These are phyloP conservation scores for Monosporascus sp. DNA, from an alignment of 2,329 filamentous ascomycete genomes.

Conservation along the genomic window DNA sequence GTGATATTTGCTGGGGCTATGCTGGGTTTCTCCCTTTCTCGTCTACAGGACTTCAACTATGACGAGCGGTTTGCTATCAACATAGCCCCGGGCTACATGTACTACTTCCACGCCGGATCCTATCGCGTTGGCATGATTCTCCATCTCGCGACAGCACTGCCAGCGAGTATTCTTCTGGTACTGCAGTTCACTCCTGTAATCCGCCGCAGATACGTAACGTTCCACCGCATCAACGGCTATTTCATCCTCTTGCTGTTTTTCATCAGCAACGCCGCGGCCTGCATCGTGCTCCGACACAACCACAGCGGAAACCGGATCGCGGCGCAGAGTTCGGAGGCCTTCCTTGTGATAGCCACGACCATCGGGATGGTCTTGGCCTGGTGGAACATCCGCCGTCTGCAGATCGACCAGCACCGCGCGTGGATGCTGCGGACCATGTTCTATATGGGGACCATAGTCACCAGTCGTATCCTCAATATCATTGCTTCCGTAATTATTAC, in stretches of 20 bases:
- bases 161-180: slow-evolving; percentile 34
- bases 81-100: slow-evolving; percentile 30
- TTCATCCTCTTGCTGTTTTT: slow-evolving; percentile 43
- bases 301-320: slow-evolving; percentile 49
- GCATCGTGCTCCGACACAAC: slow-evolving; percentile 46
- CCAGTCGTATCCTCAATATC: slow-evolving; percentile 43
- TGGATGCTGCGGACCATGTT: slow-evolving; percentile 53
- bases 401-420: slow-evolving; percentile 58
- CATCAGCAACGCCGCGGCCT: slow-evolving; percentile 39
- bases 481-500: slow-evolving; percentile 17
- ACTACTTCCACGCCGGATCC: slow-evolving; percentile 14
- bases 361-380: slow-evolving; percentile 40
- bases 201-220: slow-evolving; percentile 13
- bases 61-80: neutral
- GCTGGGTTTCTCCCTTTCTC: slow-evolving; percentile 41
- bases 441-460: slow-evolving; percentile 47
- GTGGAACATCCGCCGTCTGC: slow-evolving; percentile 52
- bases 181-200: slow-evolving; percentile 41
- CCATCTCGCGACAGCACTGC: slow-evolving; percentile 37
- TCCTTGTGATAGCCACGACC: slow-evolving; percentile 40
- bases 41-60: slow-evolving; percentile 39
- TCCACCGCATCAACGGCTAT: slow-evolving; percentile 40
- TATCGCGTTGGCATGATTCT: slow-evolving; percentile 34
- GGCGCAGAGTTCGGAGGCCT: slow-evolving; percentile 39
- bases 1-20: slow-evolving; percentile 38